These are phyloP conservation scores for Rhodomyrtus psidioides DNA, from an alignment of 441 rosid genomes.

Conservation along the genomic window DNA sequence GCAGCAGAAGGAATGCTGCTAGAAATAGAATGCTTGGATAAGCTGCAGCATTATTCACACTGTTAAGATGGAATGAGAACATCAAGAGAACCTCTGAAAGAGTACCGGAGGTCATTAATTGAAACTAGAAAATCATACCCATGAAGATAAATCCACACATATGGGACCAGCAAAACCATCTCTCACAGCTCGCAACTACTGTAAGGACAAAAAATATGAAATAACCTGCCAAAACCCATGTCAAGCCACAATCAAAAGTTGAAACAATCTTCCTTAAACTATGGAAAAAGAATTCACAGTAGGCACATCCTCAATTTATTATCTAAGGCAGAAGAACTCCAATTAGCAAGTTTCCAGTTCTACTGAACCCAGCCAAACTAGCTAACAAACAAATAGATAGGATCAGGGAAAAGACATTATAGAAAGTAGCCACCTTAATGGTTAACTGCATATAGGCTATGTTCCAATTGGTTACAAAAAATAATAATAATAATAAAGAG, in stretches of 20 bases:
- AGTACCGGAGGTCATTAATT: background rate
- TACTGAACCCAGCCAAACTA: background rate
- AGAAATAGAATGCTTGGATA: slow-evolving; percentile 45
- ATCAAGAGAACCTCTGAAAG: background rate
- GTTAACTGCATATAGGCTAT: background rate
- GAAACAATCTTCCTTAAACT: background rate
- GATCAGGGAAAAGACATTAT: background rate
- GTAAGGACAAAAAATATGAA: slow-evolving; percentile 46
- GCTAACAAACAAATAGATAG: background rate
- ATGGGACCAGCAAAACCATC: slow-evolving; percentile 69
- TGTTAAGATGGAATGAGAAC: background rate
- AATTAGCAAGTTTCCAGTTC: background rate
- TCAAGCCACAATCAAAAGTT: background rate
- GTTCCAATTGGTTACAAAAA: background rate
- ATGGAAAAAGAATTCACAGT: background rate
- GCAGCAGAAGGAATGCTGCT: slow-evolving; percentile 48
- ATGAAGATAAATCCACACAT: slow-evolving; percentile 67
- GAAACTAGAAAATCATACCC: slow-evolving; percentile 24
- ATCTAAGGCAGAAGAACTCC: background rate
- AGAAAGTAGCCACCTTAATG: background rate
- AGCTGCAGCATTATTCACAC: slow-evolving; percentile 31
- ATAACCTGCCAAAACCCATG: slow-evolving; percentile 44
- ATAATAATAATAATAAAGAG: background rate
- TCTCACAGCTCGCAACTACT: slow-evolving; percentile 46
- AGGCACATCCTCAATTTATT: background rate